A percentile compares a stretch with the other conserved stretches of the same genome.
Conservation (phyloP, 768 basidiomycete genomes). For the Boletus vinaceobasis region DNA sequence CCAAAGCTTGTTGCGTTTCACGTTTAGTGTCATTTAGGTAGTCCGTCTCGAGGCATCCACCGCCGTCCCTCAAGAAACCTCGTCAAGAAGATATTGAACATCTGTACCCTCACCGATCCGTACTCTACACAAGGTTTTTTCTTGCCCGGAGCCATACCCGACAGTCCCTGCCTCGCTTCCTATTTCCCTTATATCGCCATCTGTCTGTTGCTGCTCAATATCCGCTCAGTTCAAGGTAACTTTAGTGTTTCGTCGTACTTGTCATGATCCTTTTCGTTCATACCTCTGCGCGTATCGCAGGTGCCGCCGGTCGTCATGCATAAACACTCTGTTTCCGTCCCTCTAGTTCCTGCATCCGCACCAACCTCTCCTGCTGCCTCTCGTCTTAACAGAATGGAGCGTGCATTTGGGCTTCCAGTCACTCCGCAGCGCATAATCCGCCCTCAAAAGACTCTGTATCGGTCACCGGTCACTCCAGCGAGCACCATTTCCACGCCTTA, state of each 20-base stretch:
- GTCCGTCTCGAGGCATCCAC: constrained; percentile 13
- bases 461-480: constrained; percentile 60
- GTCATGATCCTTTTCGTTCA: constrained; percentile 9
- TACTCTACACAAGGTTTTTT: constrained; percentile 11
- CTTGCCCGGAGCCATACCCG: constrained; percentile 22
- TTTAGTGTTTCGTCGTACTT: neutral
- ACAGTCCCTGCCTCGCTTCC: constrained; percentile 14
- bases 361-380: constrained; percentile 41
- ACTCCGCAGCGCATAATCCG: constrained; percentile 64
- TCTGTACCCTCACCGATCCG: constrained; percentile 13
- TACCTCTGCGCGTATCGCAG: constrained; percentile 2
- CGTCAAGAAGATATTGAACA: constrained; percentile 1
- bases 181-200: constrained; percentile 28
- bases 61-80: constrained; percentile 14
- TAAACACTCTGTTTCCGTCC: constrained; percentile 30
- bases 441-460: constrained; percentile 41
- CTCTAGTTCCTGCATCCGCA: constrained; percentile 38
- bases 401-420: constrained; percentile 41
- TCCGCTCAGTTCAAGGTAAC: constrained; percentile 23
- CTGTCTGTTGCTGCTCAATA: constrained; percentile 10
- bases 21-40: constrained; percentile 25
- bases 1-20: constrained; percentile 27
- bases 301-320: constrained; percentile 25
- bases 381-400: constrained; percentile 34
- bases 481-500: constrained; percentile 54